Conservation (phyloP, 2,329 filamentous ascomycete species). For the Fusarium haematococcum region DNA sequence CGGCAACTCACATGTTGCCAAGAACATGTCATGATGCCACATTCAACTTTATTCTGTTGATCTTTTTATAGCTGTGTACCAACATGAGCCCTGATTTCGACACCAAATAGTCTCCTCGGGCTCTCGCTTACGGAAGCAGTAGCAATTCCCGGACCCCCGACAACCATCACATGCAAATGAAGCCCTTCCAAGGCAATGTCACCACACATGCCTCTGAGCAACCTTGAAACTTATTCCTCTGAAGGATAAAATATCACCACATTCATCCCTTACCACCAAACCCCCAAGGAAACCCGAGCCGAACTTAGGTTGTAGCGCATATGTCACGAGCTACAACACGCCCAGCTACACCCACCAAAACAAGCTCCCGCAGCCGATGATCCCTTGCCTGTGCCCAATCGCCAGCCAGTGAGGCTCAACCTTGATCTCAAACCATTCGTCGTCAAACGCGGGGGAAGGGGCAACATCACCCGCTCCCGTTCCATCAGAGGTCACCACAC, state of each 20-base stretch:
- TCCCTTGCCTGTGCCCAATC: constrained; percentile 20
- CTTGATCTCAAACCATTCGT: neutral
- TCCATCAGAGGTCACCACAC: constrained; percentile 13
- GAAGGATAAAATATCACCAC: neutral
- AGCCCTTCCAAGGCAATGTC: neutral
- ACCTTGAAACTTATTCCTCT: neutral
- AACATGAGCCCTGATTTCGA: neutral
- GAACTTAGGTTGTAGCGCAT: neutral
- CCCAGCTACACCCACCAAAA: constrained; percentile 14
- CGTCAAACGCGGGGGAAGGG: constrained; percentile 12
- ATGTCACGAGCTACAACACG: neutral
- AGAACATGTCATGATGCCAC: neutral
- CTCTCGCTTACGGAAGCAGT: neutral
- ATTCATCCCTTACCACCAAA: neutral
- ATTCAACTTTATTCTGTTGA: neutral
- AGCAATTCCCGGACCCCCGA: neutral
- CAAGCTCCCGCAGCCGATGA: constrained; percentile 1
- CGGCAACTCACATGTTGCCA: neutral
- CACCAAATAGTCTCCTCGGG: neutral
- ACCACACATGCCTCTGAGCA: neutral
- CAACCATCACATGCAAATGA: neutral
- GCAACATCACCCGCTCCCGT: constrained; percentile 7
- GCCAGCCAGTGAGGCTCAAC: constrained; percentile 10
- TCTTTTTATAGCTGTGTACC: neutral
- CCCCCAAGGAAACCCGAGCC: neutral